Evolutionary conservation across 2,329 filamentous ascomycete species (phyloP), one percentile per base, ranked within the genome.

Genomic region (Cercospora janseana): DNA sequence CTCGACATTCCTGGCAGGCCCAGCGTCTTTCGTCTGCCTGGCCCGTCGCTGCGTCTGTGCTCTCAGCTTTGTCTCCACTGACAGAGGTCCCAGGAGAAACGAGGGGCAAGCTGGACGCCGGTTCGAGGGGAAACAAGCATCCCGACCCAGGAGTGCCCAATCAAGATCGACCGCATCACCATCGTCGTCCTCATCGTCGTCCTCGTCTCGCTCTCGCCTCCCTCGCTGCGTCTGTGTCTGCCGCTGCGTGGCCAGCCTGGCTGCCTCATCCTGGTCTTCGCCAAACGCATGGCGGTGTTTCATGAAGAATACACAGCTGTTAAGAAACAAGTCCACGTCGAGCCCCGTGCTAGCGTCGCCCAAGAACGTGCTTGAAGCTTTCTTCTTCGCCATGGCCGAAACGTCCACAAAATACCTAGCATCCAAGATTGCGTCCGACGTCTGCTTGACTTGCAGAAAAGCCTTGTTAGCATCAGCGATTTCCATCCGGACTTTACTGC

Each of bases 261-360:
- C 48, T 5, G 45, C 79, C 7, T 81, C 79, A 8, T 82, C 79
- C 6, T 76, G 75, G 2, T 73, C 73, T 8, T 69, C 66, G 4
- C 78, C 74, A 3, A 82, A 86, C 27, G 80, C 77, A 16, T 68
- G 64, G 13, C 81, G 82, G 31, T 47, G 10, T 18, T 40, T 47
- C 89, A 97, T 96, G 66, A 87, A 97, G 3, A 80, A 81, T 52
- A 94, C 89, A 67, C 87, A 92, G 69, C 94, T 95, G 0, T 87
- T 87, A 10, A 97, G 82, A 63, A 97, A 94, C 61, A 95, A 88
- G 54, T 97, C 91, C 0, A 94, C 78, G 63, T 97, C 91, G 16
- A 98, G 73, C 6, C 90, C 88, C 43, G 86, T 82, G 2, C 82
- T 81, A 2, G 79, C 73, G 60, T 86, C 85, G 5, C 90, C 90